Conservation (phyloP, 306 rosid species). For the Canavalia gladiata region DNA sequence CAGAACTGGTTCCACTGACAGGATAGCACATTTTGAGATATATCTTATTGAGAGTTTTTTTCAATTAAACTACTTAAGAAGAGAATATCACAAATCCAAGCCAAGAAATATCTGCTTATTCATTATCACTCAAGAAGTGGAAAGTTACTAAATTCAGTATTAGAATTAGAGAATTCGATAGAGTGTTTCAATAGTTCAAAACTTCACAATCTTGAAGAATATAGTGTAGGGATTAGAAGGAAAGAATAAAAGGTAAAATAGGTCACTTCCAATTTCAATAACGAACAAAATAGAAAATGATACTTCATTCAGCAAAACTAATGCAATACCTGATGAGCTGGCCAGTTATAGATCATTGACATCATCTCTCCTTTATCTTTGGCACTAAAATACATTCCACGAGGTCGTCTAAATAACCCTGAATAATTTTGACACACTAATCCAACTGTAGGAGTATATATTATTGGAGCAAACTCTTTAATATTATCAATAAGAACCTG, state of each 20-base stretch:
- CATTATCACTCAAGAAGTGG: conserved; percentile 4
- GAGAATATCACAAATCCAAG: conserved; percentile 23
- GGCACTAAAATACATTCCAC: conserved; percentile 99
- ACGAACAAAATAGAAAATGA: conserved; percentile 20
- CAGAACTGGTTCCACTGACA: conserved; percentile 14
- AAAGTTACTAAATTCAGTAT: conserved; percentile 21
- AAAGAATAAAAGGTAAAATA: background rate
- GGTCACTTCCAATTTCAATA: conserved; percentile 13
- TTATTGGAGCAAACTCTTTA: conserved; percentile 90
- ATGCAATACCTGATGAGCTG: conserved; percentile 71
- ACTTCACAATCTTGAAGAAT: conserved; percentile 24
- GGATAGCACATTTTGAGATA: background rate
- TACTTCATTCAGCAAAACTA: conserved; percentile 30
- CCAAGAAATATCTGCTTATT: conserved; percentile 22
- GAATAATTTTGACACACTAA: conserved; percentile 97
- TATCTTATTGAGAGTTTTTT: background rate
- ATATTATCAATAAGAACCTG: conserved; percentile 98
- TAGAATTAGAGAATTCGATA: conserved; percentile 27
- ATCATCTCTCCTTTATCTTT: conserved; percentile 99
- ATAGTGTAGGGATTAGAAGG: conserved; percentile 3
- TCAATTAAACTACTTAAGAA: conserved; percentile 10
- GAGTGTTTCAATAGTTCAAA: conserved; percentile 39
- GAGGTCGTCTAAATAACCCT: conserved; percentile 95
- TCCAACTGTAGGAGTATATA: conserved; percentile 98
- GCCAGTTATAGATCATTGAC: conserved; percentile 99